Base-by-base conservation (phyloP, 1,284 basidiomycete genomes). In the Takashimella koratensis region DNA sequence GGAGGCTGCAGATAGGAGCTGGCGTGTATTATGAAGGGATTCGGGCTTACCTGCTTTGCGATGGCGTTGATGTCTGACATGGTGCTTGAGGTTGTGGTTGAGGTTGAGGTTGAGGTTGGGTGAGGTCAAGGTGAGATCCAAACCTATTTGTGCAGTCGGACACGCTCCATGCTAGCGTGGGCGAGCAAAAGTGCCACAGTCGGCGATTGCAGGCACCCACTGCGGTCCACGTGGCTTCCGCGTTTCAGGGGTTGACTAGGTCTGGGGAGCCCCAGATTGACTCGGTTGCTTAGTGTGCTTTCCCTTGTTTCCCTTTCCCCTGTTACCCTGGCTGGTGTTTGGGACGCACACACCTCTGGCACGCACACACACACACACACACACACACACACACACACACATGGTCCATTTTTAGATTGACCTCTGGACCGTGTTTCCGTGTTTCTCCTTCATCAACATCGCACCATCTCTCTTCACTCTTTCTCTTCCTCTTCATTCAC, bases 51-150 rank as follows among this genome's bases (percentile, higher is more conserved):
- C 64, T 73, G 75, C 62, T 73, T 69, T 20, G 78, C 78, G 59
- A 81, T 77, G 26, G 75, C 63, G 68, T 83, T 81, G 70, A 87
- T 82, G 76, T 91, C 87, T 55, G 83, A 83, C 87, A 89, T 88
- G 51, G 27, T 63, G 54, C 22, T 56, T 51, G 12, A 24, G 45
- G 27, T 16, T 16, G 22, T 43, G 26, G 6, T n/a, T n/a, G n/a
- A n/a, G n/a, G n/a, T n/a, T n/a, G n/a, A n/a, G n/a, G n/a, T n/a
- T n/a, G 21, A n/a, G n/a, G n/a, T n/a, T n/a, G n/a, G n/a, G n/a
- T n/a, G n/a, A n/a, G n/a, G n/a, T n/a, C n/a, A n/a, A n/a, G n/a
- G n/a, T n/a, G n/a, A n/a, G n/a, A n/a, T n/a, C n/a, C n/a, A 16
- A 36, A 36, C 16, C 16, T 36, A 36, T 36, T 36, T 36, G 16